These are phyloP conservation scores for Beverwykella pulmonaria DNA, from an alignment of 495 filamentous ascomycete species.

Conservation along the genomic window DNA sequence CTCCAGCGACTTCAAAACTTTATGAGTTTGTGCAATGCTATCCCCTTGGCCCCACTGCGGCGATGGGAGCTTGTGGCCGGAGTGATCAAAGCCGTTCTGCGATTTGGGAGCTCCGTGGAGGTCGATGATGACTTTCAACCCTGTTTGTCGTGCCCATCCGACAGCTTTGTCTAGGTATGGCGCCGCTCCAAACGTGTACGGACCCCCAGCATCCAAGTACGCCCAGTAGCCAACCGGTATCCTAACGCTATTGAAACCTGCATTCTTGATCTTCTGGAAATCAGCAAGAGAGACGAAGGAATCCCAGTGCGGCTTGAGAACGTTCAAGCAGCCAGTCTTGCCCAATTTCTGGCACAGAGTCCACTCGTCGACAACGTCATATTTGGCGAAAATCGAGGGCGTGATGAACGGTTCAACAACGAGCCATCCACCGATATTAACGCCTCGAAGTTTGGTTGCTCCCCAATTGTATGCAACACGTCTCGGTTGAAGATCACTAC, in stretches of 20 bases:
- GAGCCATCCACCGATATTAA: slow-evolving; percentile 52
- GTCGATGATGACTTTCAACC: slow-evolving; percentile 54
- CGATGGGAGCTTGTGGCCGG: slow-evolving; percentile 37
- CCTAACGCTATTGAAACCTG: slow-evolving; percentile 54
- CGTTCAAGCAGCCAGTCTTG: slow-evolving; percentile 56
- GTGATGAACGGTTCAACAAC: slow-evolving; percentile 52
- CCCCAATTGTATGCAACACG: slow-evolving; percentile 40
- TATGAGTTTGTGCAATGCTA: slow-evolving; percentile 59
- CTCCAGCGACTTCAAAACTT: slow-evolving; percentile 59
- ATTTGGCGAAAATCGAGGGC: slow-evolving; percentile 45
- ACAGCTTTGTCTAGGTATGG: slow-evolving; percentile 52
- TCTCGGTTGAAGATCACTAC: slow-evolving; percentile 6
- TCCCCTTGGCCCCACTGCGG: slow-evolving; percentile 60
- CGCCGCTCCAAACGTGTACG: slow-evolving; percentile 53
- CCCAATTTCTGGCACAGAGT: slow-evolving; percentile 62
- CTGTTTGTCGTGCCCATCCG: slow-evolving; percentile 49
- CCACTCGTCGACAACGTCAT: slow-evolving; percentile 47
- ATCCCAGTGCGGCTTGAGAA: slow-evolving; percentile 67
- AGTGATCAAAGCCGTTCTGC: slow-evolving; percentile 51
- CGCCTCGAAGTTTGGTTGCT: slow-evolving; percentile 45
- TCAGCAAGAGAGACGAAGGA: slow-evolving; percentile 43
- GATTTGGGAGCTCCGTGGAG: slow-evolving; percentile 49
- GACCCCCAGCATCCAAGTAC: slow-evolving; percentile 48
- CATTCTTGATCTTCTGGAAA: slow-evolving; percentile 50
- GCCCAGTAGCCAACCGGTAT: slow-evolving; percentile 58